Conservation (phyloP, 1,284 basidiomycete species). For the Rhodofomes roseus region DNA sequence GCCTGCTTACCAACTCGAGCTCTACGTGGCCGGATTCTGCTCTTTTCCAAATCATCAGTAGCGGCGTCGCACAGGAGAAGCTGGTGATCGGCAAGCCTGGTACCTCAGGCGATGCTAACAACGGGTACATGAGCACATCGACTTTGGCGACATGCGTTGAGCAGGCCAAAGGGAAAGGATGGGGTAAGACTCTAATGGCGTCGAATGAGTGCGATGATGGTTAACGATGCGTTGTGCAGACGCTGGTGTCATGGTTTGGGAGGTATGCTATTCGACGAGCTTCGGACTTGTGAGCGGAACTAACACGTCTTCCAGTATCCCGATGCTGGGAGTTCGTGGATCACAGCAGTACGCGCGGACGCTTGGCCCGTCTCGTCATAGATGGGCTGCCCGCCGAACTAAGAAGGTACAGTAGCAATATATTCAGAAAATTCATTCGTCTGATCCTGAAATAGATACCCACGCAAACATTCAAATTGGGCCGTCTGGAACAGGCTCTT, state of each 20-base stretch:
- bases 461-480: too few relatives aligned
- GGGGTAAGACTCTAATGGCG: constrained; percentile 39
- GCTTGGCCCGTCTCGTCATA: constrained; percentile 24
- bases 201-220: too few relatives aligned
- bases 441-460: too few relatives aligned
- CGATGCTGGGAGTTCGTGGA: constrained; percentile 46
- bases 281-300: too few relatives aligned
- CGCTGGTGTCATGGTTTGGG: constrained; percentile 42
- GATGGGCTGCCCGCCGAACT: not conserved
- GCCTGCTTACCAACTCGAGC: constrained; percentile 50
- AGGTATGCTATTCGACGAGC: constrained; percentile 17
- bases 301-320: constrained; percentile 28
- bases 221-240: not conserved
- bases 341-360: constrained; percentile 29
- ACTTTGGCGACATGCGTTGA: constrained; percentile 52
- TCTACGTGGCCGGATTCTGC: constrained; percentile 45
- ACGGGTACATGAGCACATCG: constrained; percentile 51
- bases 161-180: constrained; percentile 51
- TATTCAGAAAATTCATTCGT: too few relatives aligned
- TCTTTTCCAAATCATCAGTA: constrained; percentile 62
- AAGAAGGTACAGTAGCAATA: too few relatives aligned
- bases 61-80: constrained; percentile 47
- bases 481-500: too few relatives aligned
- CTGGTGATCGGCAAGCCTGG: constrained; percentile 65
- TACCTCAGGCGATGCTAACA: constrained; percentile 46